phyloP scores from a whole-genome alignment of 495 filamentous ascomycete genomes.

The Podospora anserina region DNA sequence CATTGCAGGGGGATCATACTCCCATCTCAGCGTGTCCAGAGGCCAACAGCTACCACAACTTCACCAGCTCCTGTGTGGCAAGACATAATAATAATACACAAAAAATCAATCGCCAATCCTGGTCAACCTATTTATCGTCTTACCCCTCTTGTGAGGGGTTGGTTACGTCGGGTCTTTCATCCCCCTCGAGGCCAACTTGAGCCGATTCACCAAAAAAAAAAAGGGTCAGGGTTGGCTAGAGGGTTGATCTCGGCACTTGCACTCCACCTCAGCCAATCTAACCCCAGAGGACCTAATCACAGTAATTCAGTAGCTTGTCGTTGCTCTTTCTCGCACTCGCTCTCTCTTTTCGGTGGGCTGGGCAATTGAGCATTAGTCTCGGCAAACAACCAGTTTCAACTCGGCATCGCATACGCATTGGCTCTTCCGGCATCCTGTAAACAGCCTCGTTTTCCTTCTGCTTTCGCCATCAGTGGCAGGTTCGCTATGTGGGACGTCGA shows the following conservation, averaged over 20 bases:
- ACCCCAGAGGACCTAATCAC: neutral
- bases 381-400: neutral
- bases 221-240: neutral
- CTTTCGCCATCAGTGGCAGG: neutral
- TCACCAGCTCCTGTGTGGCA: conserved; percentile 1
- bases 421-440: neutral
- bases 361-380: neutral
- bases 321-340: neutral
- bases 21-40: neutral
- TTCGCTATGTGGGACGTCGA: conserved; percentile 51
- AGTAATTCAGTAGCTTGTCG: neutral
- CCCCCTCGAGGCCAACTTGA: neutral
- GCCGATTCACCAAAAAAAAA: neutral
- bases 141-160: conserved; percentile 2
- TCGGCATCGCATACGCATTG: neutral
- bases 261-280: neutral
- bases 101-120: neutral
- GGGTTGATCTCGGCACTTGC: neutral
- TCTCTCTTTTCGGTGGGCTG: neutral
- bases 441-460: neutral
- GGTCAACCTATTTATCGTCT: neutral
- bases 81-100: conserved; percentile 4
- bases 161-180: neutral
- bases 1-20: neutral
- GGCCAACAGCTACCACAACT: neutral